Percentiles rank a stretch among this genome's conserved stretches.
These are phyloP conservation scores for Camillea tinctor DNA, from an alignment of 2,329 filamentous ascomycete genomes.

Conservation along the genomic window DNA sequence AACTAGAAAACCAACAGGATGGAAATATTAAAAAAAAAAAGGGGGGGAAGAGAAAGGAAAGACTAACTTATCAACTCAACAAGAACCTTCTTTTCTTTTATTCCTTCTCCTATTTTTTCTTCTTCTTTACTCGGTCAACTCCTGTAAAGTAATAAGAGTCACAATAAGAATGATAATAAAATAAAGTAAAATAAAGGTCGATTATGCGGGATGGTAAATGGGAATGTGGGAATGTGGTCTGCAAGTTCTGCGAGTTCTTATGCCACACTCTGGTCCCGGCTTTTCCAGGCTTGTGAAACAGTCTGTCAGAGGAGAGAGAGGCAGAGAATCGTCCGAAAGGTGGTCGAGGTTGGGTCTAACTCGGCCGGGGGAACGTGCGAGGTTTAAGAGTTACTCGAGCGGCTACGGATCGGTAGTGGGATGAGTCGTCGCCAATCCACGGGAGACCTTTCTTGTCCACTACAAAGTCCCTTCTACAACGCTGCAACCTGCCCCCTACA, in stretches of 20 bases:
- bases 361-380: conserved; percentile 21
- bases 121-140: no score
- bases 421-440: not conserved
- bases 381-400: conserved; percentile 20
- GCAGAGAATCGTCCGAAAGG: conserved; percentile 7
- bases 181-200: not conserved
- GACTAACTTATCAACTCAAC: no score
- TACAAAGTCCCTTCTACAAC: conserved; percentile 21
- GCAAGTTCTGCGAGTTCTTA: not conserved
- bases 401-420: conserved; percentile 10
- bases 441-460: conserved; percentile 1
- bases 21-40: no score
- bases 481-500: not conserved
- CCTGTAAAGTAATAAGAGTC: no score
- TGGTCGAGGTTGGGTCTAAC: conserved; percentile 9
- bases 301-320: not conserved
- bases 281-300: not conserved
- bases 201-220: not conserved
- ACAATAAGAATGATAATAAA: conserved; percentile 3
- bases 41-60: no score
- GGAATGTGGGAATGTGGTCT: not conserved
- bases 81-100: no score
- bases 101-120: no score
- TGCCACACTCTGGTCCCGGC: not conserved
- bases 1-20: no score